Evolutionary conservation across 495 filamentous ascomycete species (phyloP).

Genomic region (Podospora appendiculata): DNA sequence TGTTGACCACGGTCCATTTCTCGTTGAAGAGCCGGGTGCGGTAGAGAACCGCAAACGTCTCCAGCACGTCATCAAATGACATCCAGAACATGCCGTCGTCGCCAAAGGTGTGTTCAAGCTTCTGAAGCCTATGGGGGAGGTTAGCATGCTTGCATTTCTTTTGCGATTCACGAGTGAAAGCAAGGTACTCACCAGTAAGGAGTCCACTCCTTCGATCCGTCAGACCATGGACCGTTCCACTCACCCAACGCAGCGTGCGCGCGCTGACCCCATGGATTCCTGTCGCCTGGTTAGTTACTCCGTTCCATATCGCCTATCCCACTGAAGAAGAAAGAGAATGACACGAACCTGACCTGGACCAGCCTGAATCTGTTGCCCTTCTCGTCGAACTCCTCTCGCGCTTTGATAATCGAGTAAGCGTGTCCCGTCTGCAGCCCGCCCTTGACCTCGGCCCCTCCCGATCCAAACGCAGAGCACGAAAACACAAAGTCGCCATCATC

Average conservation of each 20-base stretch:
- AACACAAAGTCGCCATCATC: constrained; percentile 21
- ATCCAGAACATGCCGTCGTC: constrained; percentile 57
- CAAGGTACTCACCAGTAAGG: constrained; percentile 42
- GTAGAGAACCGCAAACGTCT: constrained; percentile 61
- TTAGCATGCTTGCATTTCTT: too few species aligned
- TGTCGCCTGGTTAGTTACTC: background rate
- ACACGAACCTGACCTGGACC: constrained; percentile 40
- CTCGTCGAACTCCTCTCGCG: constrained; percentile 57
- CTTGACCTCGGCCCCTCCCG: constrained; percentile 21
- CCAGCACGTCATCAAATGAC: constrained; percentile 50
- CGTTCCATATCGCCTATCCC: background rate
- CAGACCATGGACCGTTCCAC: constrained; percentile 63
- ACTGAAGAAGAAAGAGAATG: constrained; percentile 29
- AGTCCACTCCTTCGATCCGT: constrained; percentile 69
- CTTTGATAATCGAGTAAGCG: constrained; percentile 70
- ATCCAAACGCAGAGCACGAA: constrained; percentile 7
- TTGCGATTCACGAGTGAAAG: too few species aligned
- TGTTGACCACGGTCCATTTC: constrained; percentile 56
- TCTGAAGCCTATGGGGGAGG: constrained; percentile 41
- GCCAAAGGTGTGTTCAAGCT: constrained; percentile 62
- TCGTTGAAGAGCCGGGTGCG: constrained; percentile 66
- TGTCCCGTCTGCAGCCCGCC: constrained; percentile 62
- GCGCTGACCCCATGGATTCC: constrained; percentile 61
- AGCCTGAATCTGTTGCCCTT: constrained; percentile 35
- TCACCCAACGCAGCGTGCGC: constrained; percentile 37